These are phyloP conservation scores for Candida sanyaensis DNA, from an alignment of 1,139 yeast genomes.

Conservation along the genomic window DNA sequence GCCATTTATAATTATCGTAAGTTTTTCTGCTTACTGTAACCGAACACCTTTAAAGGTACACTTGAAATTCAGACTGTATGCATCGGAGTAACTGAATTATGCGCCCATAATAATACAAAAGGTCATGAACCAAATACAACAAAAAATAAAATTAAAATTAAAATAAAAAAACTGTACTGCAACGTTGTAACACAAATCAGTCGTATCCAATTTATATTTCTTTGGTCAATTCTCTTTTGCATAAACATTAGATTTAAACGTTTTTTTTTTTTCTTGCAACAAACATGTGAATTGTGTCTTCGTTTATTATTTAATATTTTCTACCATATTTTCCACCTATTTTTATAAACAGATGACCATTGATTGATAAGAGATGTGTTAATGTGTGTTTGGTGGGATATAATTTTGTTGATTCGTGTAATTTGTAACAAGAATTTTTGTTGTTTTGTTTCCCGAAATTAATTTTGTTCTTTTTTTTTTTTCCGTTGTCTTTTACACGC, in stretches of 20 bases:
- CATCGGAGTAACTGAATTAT: not conserved
- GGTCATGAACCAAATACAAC: not conserved
- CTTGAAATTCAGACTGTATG: not conserved
- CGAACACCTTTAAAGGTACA: not conserved
- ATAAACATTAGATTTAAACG: too few species aligned
- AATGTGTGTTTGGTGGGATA: too few species aligned
- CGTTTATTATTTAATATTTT: too few species aligned
- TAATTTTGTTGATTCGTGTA: not conserved
- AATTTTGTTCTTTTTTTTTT: constrained; percentile 45
- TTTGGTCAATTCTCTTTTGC: too few species aligned
- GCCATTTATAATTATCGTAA: not conserved
- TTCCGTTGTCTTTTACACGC: not conserved
- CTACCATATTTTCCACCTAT: too few species aligned
- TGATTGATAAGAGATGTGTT: too few species aligned
- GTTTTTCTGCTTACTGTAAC: not conserved
- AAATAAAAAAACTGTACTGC: not conserved
- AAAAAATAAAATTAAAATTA: not conserved
- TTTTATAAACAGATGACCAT: too few species aligned
- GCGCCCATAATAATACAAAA: not conserved
- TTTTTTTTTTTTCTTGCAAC: too few species aligned
- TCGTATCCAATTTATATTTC: too few species aligned
- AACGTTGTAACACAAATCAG: not conserved
- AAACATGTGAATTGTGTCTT: too few species aligned
- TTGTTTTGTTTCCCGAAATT: constrained; percentile 64
- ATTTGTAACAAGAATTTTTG: not conserved